Evolutionary conservation across 306 rosid genomes (phyloP).

Genomic region (Lagenaria siceraria): DNA sequence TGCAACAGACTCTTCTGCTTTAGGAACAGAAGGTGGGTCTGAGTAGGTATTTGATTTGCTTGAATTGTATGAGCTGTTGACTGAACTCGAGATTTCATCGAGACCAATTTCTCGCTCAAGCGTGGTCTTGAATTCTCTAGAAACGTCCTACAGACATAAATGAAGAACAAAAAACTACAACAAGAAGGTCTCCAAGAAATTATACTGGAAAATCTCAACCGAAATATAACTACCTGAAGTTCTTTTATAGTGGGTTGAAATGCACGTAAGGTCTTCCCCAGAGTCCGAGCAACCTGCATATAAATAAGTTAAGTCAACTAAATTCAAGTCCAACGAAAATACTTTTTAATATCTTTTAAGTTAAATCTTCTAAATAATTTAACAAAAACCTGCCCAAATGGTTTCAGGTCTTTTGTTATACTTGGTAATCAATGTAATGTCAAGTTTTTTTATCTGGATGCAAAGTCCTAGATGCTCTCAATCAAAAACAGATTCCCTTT

Average conservation of each 20-base stretch:
- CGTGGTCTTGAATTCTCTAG: slow-evolving; percentile 89
- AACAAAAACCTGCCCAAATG: neutral
- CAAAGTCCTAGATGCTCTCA: neutral
- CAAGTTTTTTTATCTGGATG: neutral
- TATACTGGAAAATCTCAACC: neutral
- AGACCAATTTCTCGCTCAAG: slow-evolving; percentile 97
- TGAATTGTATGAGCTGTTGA: slow-evolving; percentile 28
- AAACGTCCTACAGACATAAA: slow-evolving; percentile 55
- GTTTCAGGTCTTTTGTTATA: neutral
- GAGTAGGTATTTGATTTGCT: slow-evolving; percentile 19
- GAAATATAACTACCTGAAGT: slow-evolving; percentile 53
- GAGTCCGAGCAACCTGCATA: slow-evolving; percentile 86
- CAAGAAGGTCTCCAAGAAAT: slow-evolving; percentile 9
- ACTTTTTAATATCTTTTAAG: neutral
- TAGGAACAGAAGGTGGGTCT: slow-evolving; percentile 34
- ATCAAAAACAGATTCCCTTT: neutral
- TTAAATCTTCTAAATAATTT: neutral
- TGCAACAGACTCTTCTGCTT: slow-evolving; percentile 25
- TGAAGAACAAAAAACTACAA: slow-evolving; percentile 14
- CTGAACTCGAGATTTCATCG: slow-evolving; percentile 59
- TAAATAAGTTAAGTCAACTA: neutral
- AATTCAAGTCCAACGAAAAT: neutral
- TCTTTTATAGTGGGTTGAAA: slow-evolving; percentile 97
- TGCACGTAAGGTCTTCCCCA: slow-evolving; percentile 86
- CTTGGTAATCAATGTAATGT: neutral